These are phyloP conservation scores for Plasmopara viticola DNA, from an alignment of 352 stramenopile genomes.

Conservation along the genomic window DNA sequence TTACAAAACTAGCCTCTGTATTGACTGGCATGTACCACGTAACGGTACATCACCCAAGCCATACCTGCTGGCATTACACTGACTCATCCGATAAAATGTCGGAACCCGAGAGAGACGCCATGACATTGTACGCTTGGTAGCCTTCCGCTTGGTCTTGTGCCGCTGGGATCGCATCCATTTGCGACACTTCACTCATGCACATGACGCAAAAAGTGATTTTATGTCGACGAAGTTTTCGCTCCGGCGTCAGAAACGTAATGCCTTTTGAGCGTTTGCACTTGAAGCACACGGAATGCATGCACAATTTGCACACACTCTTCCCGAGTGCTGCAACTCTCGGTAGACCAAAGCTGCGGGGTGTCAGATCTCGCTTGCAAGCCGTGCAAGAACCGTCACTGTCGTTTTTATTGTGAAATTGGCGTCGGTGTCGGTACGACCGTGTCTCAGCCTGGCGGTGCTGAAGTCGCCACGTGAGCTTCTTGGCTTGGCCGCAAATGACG, in stretches of 20 bases:
- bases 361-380: constrained; percentile 17
- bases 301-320: constrained; percentile 30
- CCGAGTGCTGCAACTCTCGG: constrained; percentile 11
- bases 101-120: constrained; percentile 26
- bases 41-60: neutral
- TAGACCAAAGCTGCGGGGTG: constrained; percentile 13
- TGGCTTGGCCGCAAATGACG: constrained; percentile 29
- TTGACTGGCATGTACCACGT: too few relatives aligned
- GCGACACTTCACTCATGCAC: constrained; percentile 32
- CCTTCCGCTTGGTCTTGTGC: constrained; percentile 24
- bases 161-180: constrained; percentile 23
- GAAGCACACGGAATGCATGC: constrained; percentile 22
- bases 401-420: constrained; percentile 2
- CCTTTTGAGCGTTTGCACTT: constrained; percentile 26
- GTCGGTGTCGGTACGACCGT: constrained; percentile 6
- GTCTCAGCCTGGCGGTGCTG: constrained; percentile 23
- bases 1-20: too few relatives aligned
- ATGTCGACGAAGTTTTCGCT: constrained; percentile 21
- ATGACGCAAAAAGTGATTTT: constrained; percentile 34
- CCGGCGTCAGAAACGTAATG: constrained; percentile 28
- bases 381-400: constrained; percentile 14
- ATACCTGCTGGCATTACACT: neutral
- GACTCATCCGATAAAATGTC: constrained; percentile 23
- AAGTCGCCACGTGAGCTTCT: constrained; percentile 32
- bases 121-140: constrained; percentile 31